Evolutionary conservation across 108 stramenopile species (phyloP), one percentile per base, ranked within the genome.

Genomic region (Skeletonema marinoi): DNA sequence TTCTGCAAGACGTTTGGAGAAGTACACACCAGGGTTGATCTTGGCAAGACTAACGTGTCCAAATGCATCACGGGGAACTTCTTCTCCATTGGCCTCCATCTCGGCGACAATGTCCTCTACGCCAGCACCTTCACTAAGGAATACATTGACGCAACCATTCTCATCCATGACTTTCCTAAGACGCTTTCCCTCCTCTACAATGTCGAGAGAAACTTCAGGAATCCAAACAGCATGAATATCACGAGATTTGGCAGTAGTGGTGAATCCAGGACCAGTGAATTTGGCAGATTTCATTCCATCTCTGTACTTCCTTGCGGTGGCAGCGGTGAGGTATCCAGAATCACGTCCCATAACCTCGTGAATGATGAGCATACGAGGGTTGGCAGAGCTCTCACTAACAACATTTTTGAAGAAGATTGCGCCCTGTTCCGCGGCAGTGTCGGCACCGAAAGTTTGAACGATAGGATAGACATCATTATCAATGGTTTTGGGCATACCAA

Each of bases 331-430:
- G 70, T 87, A 96, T 60, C 95, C 95, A 35, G 83, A 93, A 60
- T 96, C 93, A 48, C 96, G 92, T 46, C 96, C 96, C 96, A 96
- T 96, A 78, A 85, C 85, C 81, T 96, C 96, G 71, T 96, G 96
- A 65, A 96, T 84, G 80, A 96, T 92, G 72, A 96, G 88, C 96
- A 96, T 96, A 80, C 96, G 92, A 9, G 96, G 96, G 62, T 90
- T 94, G 66, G 93, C 92, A 29, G 93, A 86, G 39, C 76, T 81
- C 74, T 95, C 96, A 64, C 80, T 85, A 16, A 95, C 96, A 59
- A 96, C 82, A 61, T 95, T 96, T 35, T 73, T 81, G 76, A 96
- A 96, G 85, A 94, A 96, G 33, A 86, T 35, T 9, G 96, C 91
- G 12, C 93, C 93, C 74, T 96, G 91, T 33, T 77, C 68, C 30